Conservation (phyloP, 2,329 filamentous ascomycete genomes). For the Trichoderma aggressivum region DNA sequence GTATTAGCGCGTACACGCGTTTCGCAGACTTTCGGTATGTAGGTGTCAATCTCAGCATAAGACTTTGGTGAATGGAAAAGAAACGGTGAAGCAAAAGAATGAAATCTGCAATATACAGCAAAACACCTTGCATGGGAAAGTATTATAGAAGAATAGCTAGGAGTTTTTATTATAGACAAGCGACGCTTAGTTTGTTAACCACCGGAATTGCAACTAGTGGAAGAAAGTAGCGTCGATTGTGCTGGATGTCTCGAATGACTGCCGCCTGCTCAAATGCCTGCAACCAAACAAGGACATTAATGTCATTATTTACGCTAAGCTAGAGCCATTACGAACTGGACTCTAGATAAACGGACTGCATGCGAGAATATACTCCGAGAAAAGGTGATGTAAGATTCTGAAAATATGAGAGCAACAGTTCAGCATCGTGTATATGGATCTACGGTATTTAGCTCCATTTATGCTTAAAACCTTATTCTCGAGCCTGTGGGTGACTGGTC, state of each 20-base stretch:
- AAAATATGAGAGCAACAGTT: not conserved
- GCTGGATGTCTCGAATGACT: not conserved
- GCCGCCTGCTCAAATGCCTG: not conserved
- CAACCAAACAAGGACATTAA: not conserved
- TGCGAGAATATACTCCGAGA: not conserved
- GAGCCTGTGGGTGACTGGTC: not conserved
- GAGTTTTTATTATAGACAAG: not conserved
- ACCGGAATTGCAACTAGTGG: not conserved
- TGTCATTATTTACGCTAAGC: not conserved
- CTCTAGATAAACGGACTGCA: not conserved
- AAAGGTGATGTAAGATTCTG: not conserved
- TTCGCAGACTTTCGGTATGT: not conserved
- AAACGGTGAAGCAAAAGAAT: not conserved
- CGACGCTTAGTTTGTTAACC: not conserved
- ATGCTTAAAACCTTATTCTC: not conserved
- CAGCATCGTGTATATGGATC: not conserved
- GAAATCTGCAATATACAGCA: not conserved
- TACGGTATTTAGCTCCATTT: not conserved
- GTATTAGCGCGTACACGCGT: not conserved
- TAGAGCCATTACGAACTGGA: not conserved
- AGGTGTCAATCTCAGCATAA: not conserved
- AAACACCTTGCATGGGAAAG: not conserved
- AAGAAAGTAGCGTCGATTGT: not conserved
- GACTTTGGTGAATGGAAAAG: not conserved
- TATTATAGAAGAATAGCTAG: not conserved